A percentile compares a stretch with the other conserved stretches of the same genome.
Evolutionary conservation across 2,329 filamentous ascomycete species (phyloP).

Genomic region (Sclerotinia spermophila): DNA sequence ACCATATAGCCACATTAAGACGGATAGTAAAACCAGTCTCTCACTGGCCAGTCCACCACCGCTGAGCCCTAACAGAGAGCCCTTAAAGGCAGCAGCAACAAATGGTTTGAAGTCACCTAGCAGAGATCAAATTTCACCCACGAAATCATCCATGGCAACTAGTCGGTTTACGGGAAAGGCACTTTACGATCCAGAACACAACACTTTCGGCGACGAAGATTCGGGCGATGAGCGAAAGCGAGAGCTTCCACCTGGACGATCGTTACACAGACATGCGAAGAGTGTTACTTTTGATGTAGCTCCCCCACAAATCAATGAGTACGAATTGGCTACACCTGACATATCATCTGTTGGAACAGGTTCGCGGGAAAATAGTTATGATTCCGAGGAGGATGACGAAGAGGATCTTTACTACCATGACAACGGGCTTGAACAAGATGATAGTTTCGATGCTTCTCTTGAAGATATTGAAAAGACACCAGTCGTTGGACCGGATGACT

Average conservation of each 20-base stretch:
- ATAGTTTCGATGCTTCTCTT: conserved; percentile 92
- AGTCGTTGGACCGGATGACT: conserved; percentile 95
- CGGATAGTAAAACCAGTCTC: conserved; percentile 59
- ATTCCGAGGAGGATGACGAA: conserved; percentile 74
- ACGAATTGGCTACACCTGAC: conserved; percentile 95
- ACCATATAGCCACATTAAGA: conserved; percentile 45
- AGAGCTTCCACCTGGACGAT: conserved; percentile 60
- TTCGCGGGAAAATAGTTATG: conserved; percentile 89
- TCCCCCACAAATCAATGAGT: conserved; percentile 93
- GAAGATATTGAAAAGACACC: conserved; percentile 97
- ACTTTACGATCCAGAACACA: conserved; percentile 65
- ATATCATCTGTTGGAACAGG: conserved; percentile 87
- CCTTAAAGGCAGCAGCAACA: conserved; percentile 39
- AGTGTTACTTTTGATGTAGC: conserved; percentile 96
- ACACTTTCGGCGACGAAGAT: conserved; percentile 65
- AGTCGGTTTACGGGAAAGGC: conserved; percentile 56
- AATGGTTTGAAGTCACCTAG: conserved; percentile 49
- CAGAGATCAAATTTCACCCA: conserved; percentile 72
- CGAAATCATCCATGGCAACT: conserved; percentile 81
- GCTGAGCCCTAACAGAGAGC: conserved; percentile 35
- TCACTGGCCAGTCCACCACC: conserved; percentile 50
- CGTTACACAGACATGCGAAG: conserved; percentile 81
- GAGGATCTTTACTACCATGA: conserved; percentile 55
- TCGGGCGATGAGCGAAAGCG: conserved; percentile 55
- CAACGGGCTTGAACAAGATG: conserved; percentile 59